These are phyloP conservation scores for Coemansia sp. DNA, from an alignment of 192 early-diverging fungal genomes.

Conservation along the genomic window DNA sequence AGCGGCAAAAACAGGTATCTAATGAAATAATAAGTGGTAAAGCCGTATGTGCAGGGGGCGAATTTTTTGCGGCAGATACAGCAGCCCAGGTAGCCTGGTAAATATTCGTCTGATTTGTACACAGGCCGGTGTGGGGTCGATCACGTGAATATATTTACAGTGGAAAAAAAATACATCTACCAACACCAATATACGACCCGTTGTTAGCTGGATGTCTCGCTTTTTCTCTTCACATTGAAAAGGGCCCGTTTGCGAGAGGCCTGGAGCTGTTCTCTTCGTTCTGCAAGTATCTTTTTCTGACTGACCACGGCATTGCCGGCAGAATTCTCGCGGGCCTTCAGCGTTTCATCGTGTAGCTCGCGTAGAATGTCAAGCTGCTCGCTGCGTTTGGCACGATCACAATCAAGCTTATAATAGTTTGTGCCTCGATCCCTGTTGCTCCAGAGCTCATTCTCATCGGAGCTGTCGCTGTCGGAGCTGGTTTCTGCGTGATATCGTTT, in stretches of 20 bases:
- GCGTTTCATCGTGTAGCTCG: slow-evolving; percentile 24
- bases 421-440: slow-evolving; percentile 14
- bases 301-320: slow-evolving; percentile 13
- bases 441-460: not conserved
- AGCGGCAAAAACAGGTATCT: not conserved
- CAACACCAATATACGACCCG: too few species aligned
- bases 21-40: not conserved
- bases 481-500: slow-evolving; percentile 6
- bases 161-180: not conserved
- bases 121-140: slow-evolving; percentile 14
- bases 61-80: not conserved
- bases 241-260: slow-evolving; percentile 1
- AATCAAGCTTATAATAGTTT: slow-evolving; percentile 28
- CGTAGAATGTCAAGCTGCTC: slow-evolving; percentile 25
- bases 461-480: slow-evolving; percentile 7
- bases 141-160: slow-evolving; percentile 15
- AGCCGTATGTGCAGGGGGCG: not conserved
- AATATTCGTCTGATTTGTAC: slow-evolving; percentile 4
- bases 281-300: slow-evolving; percentile 17
- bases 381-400: slow-evolving; percentile 18
- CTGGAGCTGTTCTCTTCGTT: slow-evolving; percentile 14
- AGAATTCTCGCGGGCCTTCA: slow-evolving; percentile 11
- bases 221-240: not conserved
- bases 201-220: not conserved
- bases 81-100: not conserved